phyloP scores from a whole-genome alignment of 2,329 filamentous ascomycete genomes.

The Cladophialophora bantiana region DNA sequence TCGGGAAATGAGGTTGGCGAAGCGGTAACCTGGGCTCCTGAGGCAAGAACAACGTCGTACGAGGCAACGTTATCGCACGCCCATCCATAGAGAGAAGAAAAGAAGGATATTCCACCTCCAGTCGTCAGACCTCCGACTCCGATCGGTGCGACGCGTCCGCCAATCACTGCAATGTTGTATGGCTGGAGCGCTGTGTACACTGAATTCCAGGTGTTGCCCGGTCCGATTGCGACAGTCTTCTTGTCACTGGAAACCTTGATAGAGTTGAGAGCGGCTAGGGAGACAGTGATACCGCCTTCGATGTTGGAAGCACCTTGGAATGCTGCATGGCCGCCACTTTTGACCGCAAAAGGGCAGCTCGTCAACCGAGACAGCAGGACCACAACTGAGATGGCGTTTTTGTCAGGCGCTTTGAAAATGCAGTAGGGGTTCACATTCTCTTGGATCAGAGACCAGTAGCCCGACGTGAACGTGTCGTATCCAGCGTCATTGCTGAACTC shows the following conservation, averaged over 20 bases:
- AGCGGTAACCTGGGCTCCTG: conserved; percentile 44
- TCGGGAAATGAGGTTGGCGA: conserved; percentile 44
- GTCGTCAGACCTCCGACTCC: conserved; percentile 40
- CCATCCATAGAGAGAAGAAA: conserved; percentile 35
- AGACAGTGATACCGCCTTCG: conserved; percentile 49
- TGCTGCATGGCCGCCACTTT: conserved; percentile 65
- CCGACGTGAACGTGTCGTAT: conserved; percentile 37
- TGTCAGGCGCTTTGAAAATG: conserved; percentile 44
- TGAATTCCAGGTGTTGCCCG: conserved; percentile 47
- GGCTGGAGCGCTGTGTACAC: conserved; percentile 46
- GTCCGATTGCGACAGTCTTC: conserved; percentile 42
- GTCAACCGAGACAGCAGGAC: conserved; percentile 44
- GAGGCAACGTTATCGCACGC: conserved; percentile 39
- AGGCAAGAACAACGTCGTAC: conserved; percentile 37
- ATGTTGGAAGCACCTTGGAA: conserved; percentile 63
- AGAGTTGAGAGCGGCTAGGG: conserved; percentile 44
- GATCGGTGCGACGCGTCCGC: conserved; percentile 44
- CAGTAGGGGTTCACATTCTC: conserved; percentile 46
- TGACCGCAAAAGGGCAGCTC: conserved; percentile 59
- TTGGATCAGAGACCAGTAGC: conserved; percentile 50
- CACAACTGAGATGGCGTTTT: conserved; percentile 44
- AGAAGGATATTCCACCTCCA: conserved; percentile 32
- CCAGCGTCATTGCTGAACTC: conserved; percentile 19
- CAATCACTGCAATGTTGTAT: conserved; percentile 44
- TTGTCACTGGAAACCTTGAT: conserved; percentile 42